These are phyloP conservation scores for Aspergillus cavernicola DNA, from an alignment of 495 filamentous ascomycete species.

Conservation along the genomic window DNA sequence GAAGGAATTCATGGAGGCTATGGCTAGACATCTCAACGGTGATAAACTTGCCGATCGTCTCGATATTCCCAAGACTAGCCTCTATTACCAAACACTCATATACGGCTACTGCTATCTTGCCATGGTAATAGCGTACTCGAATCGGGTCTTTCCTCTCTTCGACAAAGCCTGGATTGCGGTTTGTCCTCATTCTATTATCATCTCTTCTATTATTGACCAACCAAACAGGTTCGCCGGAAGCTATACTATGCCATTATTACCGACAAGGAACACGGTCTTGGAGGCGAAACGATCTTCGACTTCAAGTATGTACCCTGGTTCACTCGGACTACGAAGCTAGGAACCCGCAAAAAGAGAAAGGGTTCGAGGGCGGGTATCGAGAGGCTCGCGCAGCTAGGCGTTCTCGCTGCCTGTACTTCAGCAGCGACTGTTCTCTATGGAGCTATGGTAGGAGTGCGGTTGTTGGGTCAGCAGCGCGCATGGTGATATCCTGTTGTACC, in stretches of 20 bases:
- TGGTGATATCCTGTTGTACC: not conserved
- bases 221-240: slow-evolving; percentile 40
- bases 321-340: slow-evolving; percentile 29
- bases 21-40: slow-evolving; percentile 68
- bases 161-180: slow-evolving; percentile 57
- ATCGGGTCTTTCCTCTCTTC: slow-evolving; percentile 52
- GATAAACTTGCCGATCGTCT: slow-evolving; percentile 56
- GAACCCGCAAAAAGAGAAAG: slow-evolving; percentile 25
- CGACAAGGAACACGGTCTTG: slow-evolving; percentile 52
- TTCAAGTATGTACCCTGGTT: slow-evolving; percentile 63
- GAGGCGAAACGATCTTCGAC: slow-evolving; percentile 54
- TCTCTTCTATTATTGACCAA: not conserved
- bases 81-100: slow-evolving; percentile 58
- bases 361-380: slow-evolving; percentile 27
- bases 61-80: slow-evolving; percentile 50
- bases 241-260: slow-evolving; percentile 53
- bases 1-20: slow-evolving; percentile 59
- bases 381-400: slow-evolving; percentile 25
- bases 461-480: slow-evolving; percentile 14
- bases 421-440: slow-evolving; percentile 19
- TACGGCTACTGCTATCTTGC: slow-evolving; percentile 68
- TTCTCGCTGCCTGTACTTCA: slow-evolving; percentile 22
- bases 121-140: slow-evolving; percentile 48
- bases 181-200: slow-evolving; percentile 9
- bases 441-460: slow-evolving; percentile 18